These are phyloP conservation scores for Pichia eremophila DNA, from an alignment of 805 yeast genomes.

Conservation along the genomic window DNA sequence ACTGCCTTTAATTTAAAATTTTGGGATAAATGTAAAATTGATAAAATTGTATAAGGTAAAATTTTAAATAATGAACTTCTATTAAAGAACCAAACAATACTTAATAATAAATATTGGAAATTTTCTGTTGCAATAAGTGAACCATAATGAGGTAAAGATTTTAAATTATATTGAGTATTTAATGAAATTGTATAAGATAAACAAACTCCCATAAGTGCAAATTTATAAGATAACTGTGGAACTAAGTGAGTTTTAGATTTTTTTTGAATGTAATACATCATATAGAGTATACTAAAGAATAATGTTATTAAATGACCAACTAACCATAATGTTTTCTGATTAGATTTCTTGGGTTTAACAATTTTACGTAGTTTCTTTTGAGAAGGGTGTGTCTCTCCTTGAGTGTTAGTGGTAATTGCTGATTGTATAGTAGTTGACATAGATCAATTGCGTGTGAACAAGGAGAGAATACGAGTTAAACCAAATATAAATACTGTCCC, in stretches of 20 bases:
- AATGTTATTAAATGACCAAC: slow-evolving; percentile 44
- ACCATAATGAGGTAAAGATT: slow-evolving; percentile 48
- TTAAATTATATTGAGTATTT: slow-evolving; percentile 49
- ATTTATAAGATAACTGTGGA: slow-evolving; percentile 44
- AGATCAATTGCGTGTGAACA: not conserved
- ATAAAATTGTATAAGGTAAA: slow-evolving; percentile 47
- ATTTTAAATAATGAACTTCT: slow-evolving; percentile 59
- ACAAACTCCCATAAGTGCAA: slow-evolving; percentile 48
- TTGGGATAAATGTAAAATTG: slow-evolving; percentile 46
- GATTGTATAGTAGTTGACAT: not conserved
- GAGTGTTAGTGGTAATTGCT: not conserved
- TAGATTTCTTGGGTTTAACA: slow-evolving; percentile 3
- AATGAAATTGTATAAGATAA: slow-evolving; percentile 44
- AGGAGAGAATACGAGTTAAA: too few species aligned
- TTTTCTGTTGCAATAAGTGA: slow-evolving; percentile 64
- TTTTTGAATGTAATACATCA: slow-evolving; percentile 25
- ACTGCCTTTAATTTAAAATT: slow-evolving; percentile 33
- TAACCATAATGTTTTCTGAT: slow-evolving; percentile 42
- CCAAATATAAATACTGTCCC: too few species aligned
- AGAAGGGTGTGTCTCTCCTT: not conserved
- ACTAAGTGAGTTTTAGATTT: slow-evolving; percentile 32
- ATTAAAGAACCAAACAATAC: slow-evolving; percentile 51
- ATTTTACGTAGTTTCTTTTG: slow-evolving; percentile 7
- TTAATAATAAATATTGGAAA: slow-evolving; percentile 57
- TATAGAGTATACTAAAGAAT: slow-evolving; percentile 32